Evolutionary conservation across 257 asterid species (phyloP).

Genomic region (Craterostigma plantagineum): DNA sequence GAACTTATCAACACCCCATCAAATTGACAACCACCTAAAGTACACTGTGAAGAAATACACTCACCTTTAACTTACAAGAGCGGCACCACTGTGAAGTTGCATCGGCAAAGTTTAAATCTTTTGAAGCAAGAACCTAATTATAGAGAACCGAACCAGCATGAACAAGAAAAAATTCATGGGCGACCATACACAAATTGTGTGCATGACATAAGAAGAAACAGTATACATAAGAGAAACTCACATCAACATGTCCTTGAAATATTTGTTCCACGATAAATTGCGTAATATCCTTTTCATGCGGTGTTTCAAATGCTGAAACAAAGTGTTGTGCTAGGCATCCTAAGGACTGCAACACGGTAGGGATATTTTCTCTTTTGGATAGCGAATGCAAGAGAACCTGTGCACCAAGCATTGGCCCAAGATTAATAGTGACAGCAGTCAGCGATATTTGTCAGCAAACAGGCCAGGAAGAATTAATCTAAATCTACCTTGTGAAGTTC

Average conservation of each 20-base stretch:
- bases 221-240: slow-evolving; percentile 18
- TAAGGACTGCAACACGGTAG: slow-evolving; percentile 68
- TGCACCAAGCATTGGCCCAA: slow-evolving; percentile 9
- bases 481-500: slow-evolving; percentile 59
- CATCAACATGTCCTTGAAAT: slow-evolving; percentile 34
- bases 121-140: slow-evolving; percentile 29
- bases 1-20: slow-evolving; percentile 1
- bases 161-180: not conserved
- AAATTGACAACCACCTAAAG: slow-evolving; percentile 3
- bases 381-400: slow-evolving; percentile 58
- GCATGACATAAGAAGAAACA: slow-evolving; percentile 6
- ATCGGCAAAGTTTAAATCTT: slow-evolving; percentile 17
- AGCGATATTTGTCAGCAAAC: slow-evolving; percentile 7
- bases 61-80: slow-evolving; percentile 60
- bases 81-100: slow-evolving; percentile 36
- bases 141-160: slow-evolving; percentile 10
- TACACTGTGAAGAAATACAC: slow-evolving; percentile 9
- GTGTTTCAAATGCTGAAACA: slow-evolving; percentile 35
- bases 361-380: slow-evolving; percentile 29
- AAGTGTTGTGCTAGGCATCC: slow-evolving; percentile 76
- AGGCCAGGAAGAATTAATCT: no score
- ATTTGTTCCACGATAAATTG: slow-evolving; percentile 40
- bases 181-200: not conserved
- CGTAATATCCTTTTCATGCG: slow-evolving; percentile 39
- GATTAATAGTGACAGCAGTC: slow-evolving; percentile 7